phyloP scores from a whole-genome alignment of 352 stramenopile genomes.

The Phytopythium aichiense region DNA sequence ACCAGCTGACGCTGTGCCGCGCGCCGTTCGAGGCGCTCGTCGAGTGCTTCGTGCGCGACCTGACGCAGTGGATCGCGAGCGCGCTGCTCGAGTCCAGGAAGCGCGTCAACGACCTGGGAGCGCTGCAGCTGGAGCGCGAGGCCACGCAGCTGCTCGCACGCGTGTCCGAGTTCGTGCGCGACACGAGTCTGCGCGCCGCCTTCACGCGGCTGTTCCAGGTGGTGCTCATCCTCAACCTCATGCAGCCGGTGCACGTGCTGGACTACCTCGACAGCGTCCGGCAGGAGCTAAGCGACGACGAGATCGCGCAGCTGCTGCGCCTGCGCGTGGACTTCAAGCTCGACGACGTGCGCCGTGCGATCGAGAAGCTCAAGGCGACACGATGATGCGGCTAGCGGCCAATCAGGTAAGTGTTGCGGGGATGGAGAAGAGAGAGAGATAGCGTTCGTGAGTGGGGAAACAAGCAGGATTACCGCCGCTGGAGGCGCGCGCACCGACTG shows the following conservation, averaged over 20 bases:
- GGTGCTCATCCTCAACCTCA: constrained; percentile 77
- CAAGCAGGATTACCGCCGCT: not conserved
- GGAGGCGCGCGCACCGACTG: not conserved
- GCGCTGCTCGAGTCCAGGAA: constrained; percentile 51
- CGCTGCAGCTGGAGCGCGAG: constrained; percentile 75
- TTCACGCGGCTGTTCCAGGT: constrained; percentile 81
- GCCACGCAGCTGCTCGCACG: constrained; percentile 56
- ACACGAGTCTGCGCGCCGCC: constrained; percentile 50
- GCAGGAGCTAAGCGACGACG: constrained; percentile 36
- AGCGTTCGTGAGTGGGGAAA: not conserved
- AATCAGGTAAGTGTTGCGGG: not conserved
- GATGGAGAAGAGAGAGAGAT: not conserved
- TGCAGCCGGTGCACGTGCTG: constrained; percentile 64
- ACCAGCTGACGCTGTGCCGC: constrained; percentile 48
- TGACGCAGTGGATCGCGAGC: constrained; percentile 54
- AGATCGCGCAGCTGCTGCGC: constrained; percentile 50
- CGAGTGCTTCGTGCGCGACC: constrained; percentile 48
- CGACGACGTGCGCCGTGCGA: constrained; percentile 38
- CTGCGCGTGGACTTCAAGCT: constrained; percentile 73
- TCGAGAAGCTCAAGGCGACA: constrained; percentile 20
- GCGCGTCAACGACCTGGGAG: constrained; percentile 74
- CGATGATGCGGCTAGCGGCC: not conserved
- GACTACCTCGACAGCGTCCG: constrained; percentile 58
- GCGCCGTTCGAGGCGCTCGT: constrained; percentile 69
- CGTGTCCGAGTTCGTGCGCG: constrained; percentile 41